Conservation (phyloP, 352 stramenopile species). For the Aphanomyces invadans region DNA sequence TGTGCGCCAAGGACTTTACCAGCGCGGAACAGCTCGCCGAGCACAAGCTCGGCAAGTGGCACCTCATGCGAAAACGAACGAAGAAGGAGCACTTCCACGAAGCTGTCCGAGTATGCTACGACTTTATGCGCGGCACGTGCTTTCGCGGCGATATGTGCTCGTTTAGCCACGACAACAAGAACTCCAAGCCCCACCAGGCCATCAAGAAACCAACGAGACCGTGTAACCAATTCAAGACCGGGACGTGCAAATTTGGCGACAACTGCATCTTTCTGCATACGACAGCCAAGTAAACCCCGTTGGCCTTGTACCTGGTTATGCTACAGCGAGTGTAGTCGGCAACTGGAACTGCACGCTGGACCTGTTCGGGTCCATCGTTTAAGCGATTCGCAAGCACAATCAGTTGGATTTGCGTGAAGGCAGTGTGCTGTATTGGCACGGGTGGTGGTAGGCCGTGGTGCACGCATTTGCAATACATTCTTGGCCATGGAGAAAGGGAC, state of each 20-base stretch:
- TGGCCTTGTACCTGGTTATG: neutral
- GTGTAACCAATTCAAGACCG: constrained; percentile 45
- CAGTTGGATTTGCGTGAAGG: too few species aligned
- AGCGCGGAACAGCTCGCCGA: constrained; percentile 62
- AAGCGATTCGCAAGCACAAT: too few species aligned
- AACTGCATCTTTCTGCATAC: constrained; percentile 65
- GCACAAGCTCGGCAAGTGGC: constrained; percentile 75
- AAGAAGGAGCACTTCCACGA: constrained; percentile 40
- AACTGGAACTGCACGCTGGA: too few species aligned
- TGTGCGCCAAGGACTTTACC: constrained; percentile 78
- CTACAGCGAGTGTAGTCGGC: too few species aligned
- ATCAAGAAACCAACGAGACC: constrained; percentile 46
- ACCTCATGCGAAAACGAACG: constrained; percentile 60
- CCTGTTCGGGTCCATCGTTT: too few species aligned
- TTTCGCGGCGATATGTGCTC: constrained; percentile 52
- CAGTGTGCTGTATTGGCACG: too few species aligned
- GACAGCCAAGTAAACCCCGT: constrained; percentile 10
- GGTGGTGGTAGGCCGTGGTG: too few species aligned
- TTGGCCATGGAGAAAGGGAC: too few species aligned
- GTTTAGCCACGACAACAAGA: constrained; percentile 66
- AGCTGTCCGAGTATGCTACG: constrained; percentile 72
- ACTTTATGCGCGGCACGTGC: constrained; percentile 73
- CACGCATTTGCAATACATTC: too few species aligned
- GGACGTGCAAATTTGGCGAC: constrained; percentile 63
- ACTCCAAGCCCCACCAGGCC: constrained; percentile 49